These are phyloP conservation scores for Claviceps quebecensis DNA, from an alignment of 2,329 filamentous ascomycete genomes.

Conservation along the genomic window DNA sequence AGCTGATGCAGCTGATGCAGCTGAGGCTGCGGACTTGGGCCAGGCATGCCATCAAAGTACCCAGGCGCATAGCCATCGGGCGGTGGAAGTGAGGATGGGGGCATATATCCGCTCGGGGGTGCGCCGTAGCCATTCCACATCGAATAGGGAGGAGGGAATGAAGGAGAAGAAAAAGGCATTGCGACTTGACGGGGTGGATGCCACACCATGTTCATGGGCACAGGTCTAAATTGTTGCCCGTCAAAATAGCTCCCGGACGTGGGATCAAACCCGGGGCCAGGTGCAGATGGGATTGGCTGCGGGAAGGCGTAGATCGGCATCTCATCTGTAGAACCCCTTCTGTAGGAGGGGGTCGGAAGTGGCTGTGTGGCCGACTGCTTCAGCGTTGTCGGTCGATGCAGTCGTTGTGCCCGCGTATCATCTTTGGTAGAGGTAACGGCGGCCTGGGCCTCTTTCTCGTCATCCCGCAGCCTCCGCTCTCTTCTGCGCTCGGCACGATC, in stretches of 20 bases:
- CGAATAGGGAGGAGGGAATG: conserved; percentile 20
- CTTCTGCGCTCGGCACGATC: conserved; percentile 17
- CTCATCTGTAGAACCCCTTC: conserved; percentile 20
- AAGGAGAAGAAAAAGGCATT: conserved; percentile 13
- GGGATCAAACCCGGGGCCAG: conserved; percentile 20
- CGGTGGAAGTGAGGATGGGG: conserved; percentile 16
- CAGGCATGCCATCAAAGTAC: conserved; percentile 15
- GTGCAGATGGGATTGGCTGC: conserved; percentile 18
- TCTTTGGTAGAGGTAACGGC: conserved; percentile 6
- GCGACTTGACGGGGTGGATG: conserved; percentile 13
- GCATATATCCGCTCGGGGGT: conserved; percentile 13
- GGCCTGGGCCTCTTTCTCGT: conserved; percentile 8
- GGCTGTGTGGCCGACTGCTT: conserved; percentile 21
- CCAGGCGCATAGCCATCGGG: conserved; percentile 14
- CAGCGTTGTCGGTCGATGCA: conserved; percentile 15
- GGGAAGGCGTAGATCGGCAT: conserved; percentile 22
- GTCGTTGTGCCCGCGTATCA: conserved; percentile 15
- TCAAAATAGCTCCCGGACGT: conserved; percentile 23
- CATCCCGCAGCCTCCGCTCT: conserved; percentile 13
- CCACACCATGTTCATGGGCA: conserved; percentile 13
- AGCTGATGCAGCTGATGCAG: conserved; percentile 18
- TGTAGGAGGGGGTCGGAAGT: conserved; percentile 16
- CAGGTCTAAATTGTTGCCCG: conserved; percentile 15
- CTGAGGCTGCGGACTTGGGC: conserved; percentile 8
- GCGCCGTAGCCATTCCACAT: conserved; percentile 12